Percentiles rank a stretch among this genome's conserved stretches.
These are phyloP conservation scores for Ogataea kodamae DNA, from an alignment of 805 yeast species.

Conservation along the genomic window DNA sequence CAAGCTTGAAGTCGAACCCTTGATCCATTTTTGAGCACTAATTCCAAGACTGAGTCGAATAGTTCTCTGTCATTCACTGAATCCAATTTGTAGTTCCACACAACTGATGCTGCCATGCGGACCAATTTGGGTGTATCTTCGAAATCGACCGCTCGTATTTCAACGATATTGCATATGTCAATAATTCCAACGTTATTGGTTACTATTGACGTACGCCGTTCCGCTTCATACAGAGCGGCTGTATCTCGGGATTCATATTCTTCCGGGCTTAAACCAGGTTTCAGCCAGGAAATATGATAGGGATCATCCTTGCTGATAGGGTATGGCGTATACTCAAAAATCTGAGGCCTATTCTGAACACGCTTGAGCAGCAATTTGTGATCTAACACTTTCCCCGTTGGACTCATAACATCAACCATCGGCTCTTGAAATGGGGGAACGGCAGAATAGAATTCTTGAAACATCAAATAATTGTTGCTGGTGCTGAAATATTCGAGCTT, in stretches of 20 bases:
- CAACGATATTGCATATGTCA: slow-evolving; percentile 50
- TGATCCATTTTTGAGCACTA: slow-evolving; percentile 46
- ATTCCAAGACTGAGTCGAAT: slow-evolving; percentile 49
- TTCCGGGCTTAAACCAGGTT: slow-evolving; percentile 31
- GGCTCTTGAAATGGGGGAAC: slow-evolving; percentile 51
- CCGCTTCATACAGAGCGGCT: slow-evolving; percentile 60
- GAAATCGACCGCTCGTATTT: slow-evolving; percentile 35
- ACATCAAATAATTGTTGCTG: slow-evolving; percentile 57
- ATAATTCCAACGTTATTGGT: slow-evolving; percentile 57
- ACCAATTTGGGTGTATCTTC: slow-evolving; percentile 25
- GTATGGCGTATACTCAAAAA: slow-evolving; percentile 53
- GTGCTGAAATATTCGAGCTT: slow-evolving; percentile 63
- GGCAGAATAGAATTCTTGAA: slow-evolving; percentile 50
- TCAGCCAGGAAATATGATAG: slow-evolving; percentile 63
- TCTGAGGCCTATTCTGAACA: slow-evolving; percentile 30
- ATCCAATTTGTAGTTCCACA: slow-evolving; percentile 28
- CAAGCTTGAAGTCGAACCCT: slow-evolving; percentile 55
- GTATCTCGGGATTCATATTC: slow-evolving; percentile 50
- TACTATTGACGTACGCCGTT: slow-evolving; percentile 55
- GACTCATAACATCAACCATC: slow-evolving; percentile 26
- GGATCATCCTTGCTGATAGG: slow-evolving; percentile 43
- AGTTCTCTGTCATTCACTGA: slow-evolving; percentile 25
- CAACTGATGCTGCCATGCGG: slow-evolving; percentile 29
- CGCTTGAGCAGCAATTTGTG: slow-evolving; percentile 22
- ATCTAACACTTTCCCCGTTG: slow-evolving; percentile 35